Evolutionary conservation across 2,329 filamentous ascomycete genomes (phyloP), one percentile per base, ranked within the genome.

Genomic region (Fusarium sp.): DNA sequence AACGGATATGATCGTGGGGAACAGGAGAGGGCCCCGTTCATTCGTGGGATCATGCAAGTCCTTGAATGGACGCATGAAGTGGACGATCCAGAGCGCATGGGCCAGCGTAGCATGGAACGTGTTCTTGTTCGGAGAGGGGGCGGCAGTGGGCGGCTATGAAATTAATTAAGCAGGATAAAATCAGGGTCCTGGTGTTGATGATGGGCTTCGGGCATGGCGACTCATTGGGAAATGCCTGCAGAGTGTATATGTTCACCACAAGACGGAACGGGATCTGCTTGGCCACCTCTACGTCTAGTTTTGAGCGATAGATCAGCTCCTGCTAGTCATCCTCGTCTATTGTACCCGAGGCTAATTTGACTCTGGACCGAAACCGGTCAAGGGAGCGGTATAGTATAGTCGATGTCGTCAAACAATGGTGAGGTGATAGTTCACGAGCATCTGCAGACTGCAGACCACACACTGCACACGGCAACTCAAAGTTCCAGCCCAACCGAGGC

Each of bases 31-130:
- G 47, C 42, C 24, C 40, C 44, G 38, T 24, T 63, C 44, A 69
- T 69, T 69, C 66, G 67, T 69, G 67, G 67, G 67, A 69, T 69
- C 56, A 67, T 55, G 49, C 64, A 62, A 67, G 51, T 54, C 62
- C 66, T 67, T 61, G 59, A 55, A 63, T 46, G 66, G 47, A 50
- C 58, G 62, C 67, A 70, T 70, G 36, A 60, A 64, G 49, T 53
- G 46, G 44, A 60, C 60, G 67, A 70, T 61, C 54, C 54, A 67
- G 67, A 61, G 54, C 36, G 50, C 56, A 68, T 60, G 67, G 63
- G 62, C 54, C 64, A 53, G 65, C 62, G 62, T 65, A 44, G 43
- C 62, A 61, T 53, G 62, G 59, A 54, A 44, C 53, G 34, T 43
- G 59, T 34, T 45, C 34, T 61, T 52, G 56, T 24, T 44, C 40